Evolutionary conservation across 2,329 filamentous ascomycete species (phyloP).

Genomic region (Pleomassaria siparia): DNA sequence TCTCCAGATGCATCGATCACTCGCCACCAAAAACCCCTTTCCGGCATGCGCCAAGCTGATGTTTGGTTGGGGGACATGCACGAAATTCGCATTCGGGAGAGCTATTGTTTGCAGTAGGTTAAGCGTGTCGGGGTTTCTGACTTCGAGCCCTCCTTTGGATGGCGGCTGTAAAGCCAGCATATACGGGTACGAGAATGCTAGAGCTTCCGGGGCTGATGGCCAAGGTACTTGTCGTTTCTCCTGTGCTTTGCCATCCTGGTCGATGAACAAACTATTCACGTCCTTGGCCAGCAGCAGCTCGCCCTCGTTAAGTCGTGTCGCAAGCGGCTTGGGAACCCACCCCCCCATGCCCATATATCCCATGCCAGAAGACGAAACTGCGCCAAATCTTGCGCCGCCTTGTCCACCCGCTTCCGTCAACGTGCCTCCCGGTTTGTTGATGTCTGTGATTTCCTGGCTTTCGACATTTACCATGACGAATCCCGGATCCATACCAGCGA

Average conservation of each 20-base stretch:
- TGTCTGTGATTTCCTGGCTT: conserved; percentile 71
- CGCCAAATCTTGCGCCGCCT: conserved; percentile 75
- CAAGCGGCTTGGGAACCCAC: conserved; percentile 87
- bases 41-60: conserved; percentile 93
- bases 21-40: conserved; percentile 92
- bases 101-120: conserved; percentile 84
- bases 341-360: conserved; percentile 94
- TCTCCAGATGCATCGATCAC: conserved; percentile 90
- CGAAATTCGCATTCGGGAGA: conserved; percentile 76
- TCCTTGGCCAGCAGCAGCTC: conserved; percentile 96
- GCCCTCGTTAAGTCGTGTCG: conserved; percentile 76
- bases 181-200: conserved; percentile 97
- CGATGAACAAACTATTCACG: conserved; percentile 91
- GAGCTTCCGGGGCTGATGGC: conserved; percentile 81
- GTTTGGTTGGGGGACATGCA: conserved; percentile 91
- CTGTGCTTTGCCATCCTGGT: conserved; percentile 76
- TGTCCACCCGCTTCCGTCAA: conserved; percentile 65
- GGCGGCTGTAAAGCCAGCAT: conserved; percentile 83
- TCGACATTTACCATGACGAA: conserved; percentile 88
- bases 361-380: conserved; percentile 83
- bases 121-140: conserved; percentile 88
- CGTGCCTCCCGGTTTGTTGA: conserved; percentile 70
- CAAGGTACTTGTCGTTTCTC: conserved; percentile 91
- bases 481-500: conserved; percentile 87
- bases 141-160: conserved; percentile 81